Conservation (phyloP, 2,329 filamentous ascomycete species). For the Cladosporium phlei region DNA sequence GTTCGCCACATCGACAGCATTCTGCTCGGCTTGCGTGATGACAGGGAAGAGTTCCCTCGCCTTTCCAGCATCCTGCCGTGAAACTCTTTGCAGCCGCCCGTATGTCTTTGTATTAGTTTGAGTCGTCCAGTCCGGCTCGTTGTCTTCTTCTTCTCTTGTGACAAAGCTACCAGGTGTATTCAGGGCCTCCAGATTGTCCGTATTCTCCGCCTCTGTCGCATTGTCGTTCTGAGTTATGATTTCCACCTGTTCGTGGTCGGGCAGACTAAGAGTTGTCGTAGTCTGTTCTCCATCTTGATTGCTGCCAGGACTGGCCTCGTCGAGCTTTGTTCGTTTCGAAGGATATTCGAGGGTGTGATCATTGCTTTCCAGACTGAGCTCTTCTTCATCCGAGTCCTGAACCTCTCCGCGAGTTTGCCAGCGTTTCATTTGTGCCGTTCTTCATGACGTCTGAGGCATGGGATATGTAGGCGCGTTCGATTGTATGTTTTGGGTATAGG, state of each 20-base stretch:
- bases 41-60: neutral
- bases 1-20: neutral
- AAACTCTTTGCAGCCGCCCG: neutral
- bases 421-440: constrained; percentile 40
- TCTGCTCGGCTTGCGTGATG: neutral
- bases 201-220: too few relatives aligned
- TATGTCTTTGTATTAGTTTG: neutral
- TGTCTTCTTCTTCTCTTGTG: neutral
- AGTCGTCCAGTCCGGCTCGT: constrained; percentile 6
- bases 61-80: neutral
- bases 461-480: neutral
- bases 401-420: constrained; percentile 48
- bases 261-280: neutral
- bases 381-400: constrained; percentile 49
- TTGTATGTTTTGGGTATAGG: too few relatives aligned
- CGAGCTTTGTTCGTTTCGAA: constrained; percentile 20
- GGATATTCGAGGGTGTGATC: constrained; percentile 11
- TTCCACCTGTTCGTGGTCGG: too few relatives aligned
- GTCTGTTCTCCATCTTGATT: neutral
- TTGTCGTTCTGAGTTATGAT: too few relatives aligned
- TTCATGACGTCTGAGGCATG: constrained; percentile 20
- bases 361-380: constrained; percentile 22
- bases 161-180: too few relatives aligned
- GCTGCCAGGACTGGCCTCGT: neutral
- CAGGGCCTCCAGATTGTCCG: too few relatives aligned